Conservation (phyloP, 2,329 filamentous ascomycete genomes). For the Epichloe sylvatica region DNA sequence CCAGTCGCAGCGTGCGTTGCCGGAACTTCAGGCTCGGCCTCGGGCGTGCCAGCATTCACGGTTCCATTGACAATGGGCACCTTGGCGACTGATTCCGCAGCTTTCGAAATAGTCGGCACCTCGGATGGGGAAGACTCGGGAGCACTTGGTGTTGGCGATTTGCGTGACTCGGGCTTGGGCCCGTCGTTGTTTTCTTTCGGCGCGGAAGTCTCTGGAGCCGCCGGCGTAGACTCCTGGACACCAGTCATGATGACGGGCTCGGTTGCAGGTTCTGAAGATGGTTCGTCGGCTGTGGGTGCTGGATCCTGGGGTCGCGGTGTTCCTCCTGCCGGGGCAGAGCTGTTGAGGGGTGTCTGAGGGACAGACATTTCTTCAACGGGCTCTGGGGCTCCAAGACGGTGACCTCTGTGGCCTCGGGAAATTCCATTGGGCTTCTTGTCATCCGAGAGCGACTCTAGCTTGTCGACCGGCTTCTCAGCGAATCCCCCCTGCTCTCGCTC, state of each 20-base stretch:
- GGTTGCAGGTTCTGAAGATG: constrained; percentile 13
- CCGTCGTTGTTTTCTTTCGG: constrained; percentile 4
- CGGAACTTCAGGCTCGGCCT: background rate
- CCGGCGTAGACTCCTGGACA: constrained; percentile 11
- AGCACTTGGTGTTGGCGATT: background rate
- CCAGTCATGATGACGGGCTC: constrained; percentile 15
- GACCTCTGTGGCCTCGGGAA: constrained; percentile 8
- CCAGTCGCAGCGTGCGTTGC: constrained; percentile 5
- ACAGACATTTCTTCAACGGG: constrained; percentile 23
- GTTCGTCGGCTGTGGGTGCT: background rate
- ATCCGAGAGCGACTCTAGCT: constrained; percentile 4
- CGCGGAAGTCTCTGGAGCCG: constrained; percentile 9
- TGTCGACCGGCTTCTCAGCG: constrained; percentile 8
- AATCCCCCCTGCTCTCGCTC: background rate
- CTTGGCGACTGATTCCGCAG: background rate
- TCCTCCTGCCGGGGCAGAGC: constrained; percentile 20
- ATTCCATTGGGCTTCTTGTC: constrained; percentile 9
- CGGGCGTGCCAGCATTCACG: background rate
- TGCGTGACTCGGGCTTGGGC: constrained; percentile 7
- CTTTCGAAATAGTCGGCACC: background rate
- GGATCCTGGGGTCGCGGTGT: constrained; percentile 20
- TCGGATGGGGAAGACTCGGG: background rate
- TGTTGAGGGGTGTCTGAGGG: constrained; percentile 23
- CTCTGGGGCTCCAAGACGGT: constrained; percentile 14
- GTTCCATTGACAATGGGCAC: background rate